A percentile compares a stretch with the other conserved stretches of the same genome.
phyloP scores from a whole-genome alignment of 2,329 filamentous ascomycete genomes.

The Scortechinia acanthostroma region DNA sequence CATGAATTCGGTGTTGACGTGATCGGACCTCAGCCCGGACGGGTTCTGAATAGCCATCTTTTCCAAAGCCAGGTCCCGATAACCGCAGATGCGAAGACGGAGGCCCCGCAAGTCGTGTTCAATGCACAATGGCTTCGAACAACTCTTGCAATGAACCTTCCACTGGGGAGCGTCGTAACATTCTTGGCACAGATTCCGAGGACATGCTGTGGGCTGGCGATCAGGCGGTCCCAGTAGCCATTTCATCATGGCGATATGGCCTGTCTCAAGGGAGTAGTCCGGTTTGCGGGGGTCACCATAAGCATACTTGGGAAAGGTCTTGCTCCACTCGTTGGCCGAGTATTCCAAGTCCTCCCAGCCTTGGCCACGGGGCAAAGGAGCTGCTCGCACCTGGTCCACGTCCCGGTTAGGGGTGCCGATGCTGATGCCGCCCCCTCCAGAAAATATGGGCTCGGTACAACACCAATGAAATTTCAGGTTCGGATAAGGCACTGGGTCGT shows the following conservation, averaged over 20 bases:
- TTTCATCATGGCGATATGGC: constrained; percentile 29
- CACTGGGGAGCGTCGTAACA: constrained; percentile 49
- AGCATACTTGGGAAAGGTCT: constrained; percentile 22
- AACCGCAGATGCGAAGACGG: constrained; percentile 47
- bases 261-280: constrained; percentile 25
- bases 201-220: constrained; percentile 35
- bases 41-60: constrained; percentile 25
- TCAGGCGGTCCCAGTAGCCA: constrained; percentile 36
- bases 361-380: constrained; percentile 41
- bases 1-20: constrained; percentile 10
- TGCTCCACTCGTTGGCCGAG: constrained; percentile 27
- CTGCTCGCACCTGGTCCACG: constrained; percentile 45
- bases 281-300: constrained; percentile 25
- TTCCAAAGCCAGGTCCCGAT: constrained; percentile 41
- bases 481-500: constrained; percentile 21
- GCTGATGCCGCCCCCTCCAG: constrained; percentile 48
- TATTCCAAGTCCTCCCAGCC: constrained; percentile 48
- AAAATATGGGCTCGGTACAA: constrained; percentile 50
- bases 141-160: constrained; percentile 50
- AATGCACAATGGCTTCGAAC: constrained; percentile 47
- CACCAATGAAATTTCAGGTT: constrained; percentile 50
- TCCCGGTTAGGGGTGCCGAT: constrained; percentile 38
- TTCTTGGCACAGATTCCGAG: constrained; percentile 45
- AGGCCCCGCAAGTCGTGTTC: constrained; percentile 50
- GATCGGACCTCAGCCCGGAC: constrained; percentile 5